Evolutionary conservation across 148 eudicot genomes (phyloP).

Genomic region (Chenopodium formosanum): DNA sequence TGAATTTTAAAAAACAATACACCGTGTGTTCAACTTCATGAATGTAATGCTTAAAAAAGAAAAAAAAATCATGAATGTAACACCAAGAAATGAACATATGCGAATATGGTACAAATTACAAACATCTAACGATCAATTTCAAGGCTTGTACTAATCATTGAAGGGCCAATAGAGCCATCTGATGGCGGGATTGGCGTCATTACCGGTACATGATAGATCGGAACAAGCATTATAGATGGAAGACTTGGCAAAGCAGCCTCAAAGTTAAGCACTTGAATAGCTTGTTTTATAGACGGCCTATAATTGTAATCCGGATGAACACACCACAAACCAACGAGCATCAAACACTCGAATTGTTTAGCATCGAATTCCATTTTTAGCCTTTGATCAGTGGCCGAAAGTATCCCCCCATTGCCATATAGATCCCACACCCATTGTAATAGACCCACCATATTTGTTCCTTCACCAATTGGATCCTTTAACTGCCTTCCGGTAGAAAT

Average conservation of each 20-base stretch:
- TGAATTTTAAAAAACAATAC: no score
- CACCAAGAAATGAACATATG: no score
- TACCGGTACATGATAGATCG: neutral
- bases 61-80: no score
- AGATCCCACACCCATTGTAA: conserved; percentile 47
- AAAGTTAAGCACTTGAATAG: conserved; percentile 29
- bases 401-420: conserved; percentile 31
- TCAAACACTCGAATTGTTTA: conserved; percentile 40
- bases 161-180: neutral
- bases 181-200: neutral
- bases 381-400: conserved; percentile 32
- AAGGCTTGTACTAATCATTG: neutral
- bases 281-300: conserved; percentile 54
- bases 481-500: conserved; percentile 35
- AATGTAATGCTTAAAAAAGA: no score
- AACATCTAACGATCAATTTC: neutral
- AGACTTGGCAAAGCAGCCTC: neutral
- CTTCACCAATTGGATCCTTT: neutral
- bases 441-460: conserved; percentile 8
- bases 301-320: conserved; percentile 39
- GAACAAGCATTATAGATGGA: neutral
- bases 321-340: conserved; percentile 51
- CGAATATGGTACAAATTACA: neutral
- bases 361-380: conserved; percentile 26
- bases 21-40: no score